Percentiles rank a stretch among this genome's conserved stretches.
phyloP scores from a whole-genome alignment of 148 eudicot species.

The Amaranthus cruentus region DNA sequence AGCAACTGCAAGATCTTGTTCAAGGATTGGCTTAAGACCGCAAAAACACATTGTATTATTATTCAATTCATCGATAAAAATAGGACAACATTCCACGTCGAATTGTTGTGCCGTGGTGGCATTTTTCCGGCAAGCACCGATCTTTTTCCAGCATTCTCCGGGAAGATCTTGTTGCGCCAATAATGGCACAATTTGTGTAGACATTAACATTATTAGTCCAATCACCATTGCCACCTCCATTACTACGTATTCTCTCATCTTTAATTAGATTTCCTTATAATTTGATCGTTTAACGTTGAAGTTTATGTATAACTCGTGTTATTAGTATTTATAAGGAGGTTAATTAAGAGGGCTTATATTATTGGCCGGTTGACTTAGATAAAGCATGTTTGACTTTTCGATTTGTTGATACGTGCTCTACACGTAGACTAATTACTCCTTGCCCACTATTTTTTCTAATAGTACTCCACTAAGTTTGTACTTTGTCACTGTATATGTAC shows the following conservation, averaged over 20 bases:
- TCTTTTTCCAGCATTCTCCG: neutral
- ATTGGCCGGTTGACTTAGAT: too few relatives aligned
- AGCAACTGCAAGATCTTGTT: neutral
- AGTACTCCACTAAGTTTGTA: too few relatives aligned
- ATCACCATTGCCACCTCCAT: neutral
- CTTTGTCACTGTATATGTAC: too few relatives aligned
- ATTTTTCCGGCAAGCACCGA: neutral
- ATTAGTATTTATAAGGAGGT: too few relatives aligned
- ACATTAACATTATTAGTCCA: neutral
- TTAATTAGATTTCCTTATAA: neutral
- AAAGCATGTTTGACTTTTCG: too few relatives aligned
- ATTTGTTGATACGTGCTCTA: too few relatives aligned
- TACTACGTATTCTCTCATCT: neutral
- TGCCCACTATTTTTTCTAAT: too few relatives aligned
- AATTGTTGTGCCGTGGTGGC: neutral
- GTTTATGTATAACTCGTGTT: too few relatives aligned
- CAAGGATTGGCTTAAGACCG: neutral
- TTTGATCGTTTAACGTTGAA: too few relatives aligned
- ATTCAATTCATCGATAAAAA: neutral
- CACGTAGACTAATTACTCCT: too few relatives aligned
- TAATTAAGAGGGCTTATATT: too few relatives aligned
- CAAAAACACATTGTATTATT: neutral
- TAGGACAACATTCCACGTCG: neutral
- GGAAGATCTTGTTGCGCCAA: conserved; percentile 1
- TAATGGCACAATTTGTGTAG: neutral